Base-by-base conservation (phyloP, 2,329 filamentous ascomycete species). In the Didymella pomorum region DNA sequence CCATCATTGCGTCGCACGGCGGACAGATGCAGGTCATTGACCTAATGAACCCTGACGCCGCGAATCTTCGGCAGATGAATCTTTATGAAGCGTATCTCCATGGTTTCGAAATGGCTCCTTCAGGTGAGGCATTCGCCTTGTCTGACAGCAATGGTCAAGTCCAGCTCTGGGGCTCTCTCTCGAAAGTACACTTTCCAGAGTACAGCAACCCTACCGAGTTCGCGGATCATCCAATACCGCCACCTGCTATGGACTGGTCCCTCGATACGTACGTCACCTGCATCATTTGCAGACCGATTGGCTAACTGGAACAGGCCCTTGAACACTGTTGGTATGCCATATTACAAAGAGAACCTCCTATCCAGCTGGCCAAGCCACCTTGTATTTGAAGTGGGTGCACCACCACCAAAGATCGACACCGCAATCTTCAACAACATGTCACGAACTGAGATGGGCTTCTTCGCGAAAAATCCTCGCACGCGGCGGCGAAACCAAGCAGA, bases 21-120 rank as follows among this genome's bases (percentile, higher is more conserved):
- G 95, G 96, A 1, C 93, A 97, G 76, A 90, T 99, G 76, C 94
- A 99, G 74, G 90, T 98, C 14, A 92, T 98, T 49, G 95, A 99
- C 76, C 85, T 99, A 5, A 92, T 96, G 87, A 97, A 97, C 62
- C 91, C 92, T 0, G 93, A 96, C 71, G 89, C 91, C 20, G 92
- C 92, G 72, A 93, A 90, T 66, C 87, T 97, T 50, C 87, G 91
- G 49, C 93, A 96, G 78, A 89, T 91, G 31, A 93, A 93, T 68
- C 86, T 93, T 4, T 84, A 88, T 60, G 81, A 83, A 26, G 85
- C 84, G 0, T 92, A 89, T 66, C 84, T 97, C 66, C 88, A 87
- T 58, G 89, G 91, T 63, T 87, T 97, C 63, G 93, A 97, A 67
- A 88, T 97, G 65, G 92, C 93, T 3, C 89, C 91, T 0, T 96